A percentile compares a stretch with the other conserved stretches of the same genome.
Conservation (phyloP, 2,329 filamentous ascomycete genomes). For the Lomentospora prolificans region DNA sequence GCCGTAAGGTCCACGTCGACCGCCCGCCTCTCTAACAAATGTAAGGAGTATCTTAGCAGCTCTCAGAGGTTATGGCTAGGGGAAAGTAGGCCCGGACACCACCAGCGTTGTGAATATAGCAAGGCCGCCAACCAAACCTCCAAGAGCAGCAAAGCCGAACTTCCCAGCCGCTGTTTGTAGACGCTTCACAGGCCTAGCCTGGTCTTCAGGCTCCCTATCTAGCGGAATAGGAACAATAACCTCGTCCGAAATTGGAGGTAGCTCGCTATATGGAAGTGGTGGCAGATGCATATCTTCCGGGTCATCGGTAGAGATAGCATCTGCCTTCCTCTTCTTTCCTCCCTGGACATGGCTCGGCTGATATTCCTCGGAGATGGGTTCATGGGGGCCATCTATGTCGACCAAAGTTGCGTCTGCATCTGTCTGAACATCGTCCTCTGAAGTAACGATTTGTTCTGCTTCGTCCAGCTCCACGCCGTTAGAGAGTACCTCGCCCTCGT, state of each 20-base stretch:
- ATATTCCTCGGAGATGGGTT: not conserved
- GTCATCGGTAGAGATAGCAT: constrained; percentile 9
- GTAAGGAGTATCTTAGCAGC: too few relatives aligned
- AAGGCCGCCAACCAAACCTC: constrained; percentile 23
- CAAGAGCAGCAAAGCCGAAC: constrained; percentile 26
- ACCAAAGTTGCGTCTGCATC: not conserved
- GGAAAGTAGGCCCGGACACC: constrained; percentile 26
- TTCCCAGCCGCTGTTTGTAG: constrained; percentile 20
- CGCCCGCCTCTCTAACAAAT: too few relatives aligned
- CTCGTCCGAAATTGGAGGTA: not conserved
- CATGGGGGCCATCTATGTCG: not conserved
- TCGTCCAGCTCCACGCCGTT: too few relatives aligned
- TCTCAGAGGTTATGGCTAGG: too few relatives aligned
- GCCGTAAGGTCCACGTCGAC: too few relatives aligned
- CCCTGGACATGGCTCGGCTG: not conserved
- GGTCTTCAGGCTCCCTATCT: not conserved
- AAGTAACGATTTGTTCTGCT: not conserved
- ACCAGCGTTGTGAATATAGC: constrained; percentile 26
- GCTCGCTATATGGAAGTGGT: not conserved
- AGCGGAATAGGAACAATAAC: not conserved
- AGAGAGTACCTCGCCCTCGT: too few relatives aligned
- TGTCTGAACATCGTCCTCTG: not conserved
- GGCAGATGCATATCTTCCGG: not conserved
- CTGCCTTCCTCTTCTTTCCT: constrained; percentile 10
- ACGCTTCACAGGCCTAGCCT: constrained; percentile 17